phyloP scores from a whole-genome alignment of 2,329 filamentous ascomycete genomes.

The Dothideomycetes sp. region DNA sequence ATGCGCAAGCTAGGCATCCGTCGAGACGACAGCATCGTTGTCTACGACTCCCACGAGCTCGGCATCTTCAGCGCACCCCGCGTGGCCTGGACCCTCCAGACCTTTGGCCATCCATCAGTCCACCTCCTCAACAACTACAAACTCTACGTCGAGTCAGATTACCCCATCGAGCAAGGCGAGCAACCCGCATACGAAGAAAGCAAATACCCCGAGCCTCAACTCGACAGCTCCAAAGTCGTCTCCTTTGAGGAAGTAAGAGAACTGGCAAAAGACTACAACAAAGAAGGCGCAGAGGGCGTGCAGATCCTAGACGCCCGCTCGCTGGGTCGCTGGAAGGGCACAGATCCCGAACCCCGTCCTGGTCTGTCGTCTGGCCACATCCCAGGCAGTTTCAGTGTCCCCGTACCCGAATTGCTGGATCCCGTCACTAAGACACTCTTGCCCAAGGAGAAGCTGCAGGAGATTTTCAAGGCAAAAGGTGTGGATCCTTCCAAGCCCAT shows the following conservation, averaged over 20 bases:
- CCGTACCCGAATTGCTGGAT: constrained; percentile 70
- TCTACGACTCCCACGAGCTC: constrained; percentile 84
- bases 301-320: constrained; percentile 86
- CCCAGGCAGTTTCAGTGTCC: constrained; percentile 74
- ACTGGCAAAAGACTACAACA: constrained; percentile 63
- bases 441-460: constrained; percentile 57
- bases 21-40: constrained; percentile 78
- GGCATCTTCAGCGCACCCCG: constrained; percentile 91
- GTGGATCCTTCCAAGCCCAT: constrained; percentile 71
- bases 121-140: constrained; percentile 94
- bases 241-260: constrained; percentile 75
- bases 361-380: constrained; percentile 83
- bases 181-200: constrained; percentile 36
- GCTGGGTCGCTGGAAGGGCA: constrained; percentile 67
- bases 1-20: constrained; percentile 85
- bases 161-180: constrained; percentile 70
- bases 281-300: constrained; percentile 71
- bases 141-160: constrained; percentile 77
- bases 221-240: constrained; percentile 54
- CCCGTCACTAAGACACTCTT: constrained; percentile 72
- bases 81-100: constrained; percentile 83
- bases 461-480: constrained; percentile 69
- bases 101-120: constrained; percentile 81
- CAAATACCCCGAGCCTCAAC: constrained; percentile 31
- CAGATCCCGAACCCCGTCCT: constrained; percentile 73